A percentile compares a stretch with the other conserved stretches of the same genome.
Evolutionary conservation across 2,329 filamentous ascomycete genomes (phyloP).

Genomic region (Chaetomiaceae sp.): DNA sequence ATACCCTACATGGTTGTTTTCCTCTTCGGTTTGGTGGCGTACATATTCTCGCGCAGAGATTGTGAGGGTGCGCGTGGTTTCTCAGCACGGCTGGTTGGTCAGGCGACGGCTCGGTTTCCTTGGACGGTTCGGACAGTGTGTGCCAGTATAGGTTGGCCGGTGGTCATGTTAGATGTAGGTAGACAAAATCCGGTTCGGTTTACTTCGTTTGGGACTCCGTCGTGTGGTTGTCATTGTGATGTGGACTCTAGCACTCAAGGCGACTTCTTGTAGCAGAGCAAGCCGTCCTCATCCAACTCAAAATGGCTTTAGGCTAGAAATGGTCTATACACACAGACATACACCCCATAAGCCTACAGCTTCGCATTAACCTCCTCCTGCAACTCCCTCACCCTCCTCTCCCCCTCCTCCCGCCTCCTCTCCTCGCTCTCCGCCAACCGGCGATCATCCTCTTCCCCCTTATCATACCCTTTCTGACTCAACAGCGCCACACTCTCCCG

Average conservation of each 20-base stretch:
- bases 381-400: conserved; percentile 46
- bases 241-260: neutral
- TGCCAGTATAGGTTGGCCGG: neutral
- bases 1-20: conserved; percentile 19
- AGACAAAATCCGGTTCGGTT: conserved; percentile 3
- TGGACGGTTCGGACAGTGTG: neutral
- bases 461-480: conserved; percentile 46
- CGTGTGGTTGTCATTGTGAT: too few species aligned
- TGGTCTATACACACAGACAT: neutral
- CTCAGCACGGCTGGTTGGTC: neutral
- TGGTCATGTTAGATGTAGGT: neutral
- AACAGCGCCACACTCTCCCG: conserved; percentile 58
- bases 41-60: conserved; percentile 7
- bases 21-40: neutral
- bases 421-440: conserved; percentile 37
- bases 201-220: too few species aligned
- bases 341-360: conserved; percentile 28
- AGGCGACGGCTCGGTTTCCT: neutral
- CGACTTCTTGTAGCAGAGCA: too few species aligned
- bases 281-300: too few species aligned
- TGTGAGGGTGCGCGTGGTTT: conserved; percentile 7
- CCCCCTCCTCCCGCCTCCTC: conserved; percentile 41
- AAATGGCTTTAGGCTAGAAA: neutral
- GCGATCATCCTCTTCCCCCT: conserved; percentile 47
- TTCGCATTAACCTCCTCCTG: conserved; percentile 38